Percentiles rank a stretch among this genome's conserved stretches.
Evolutionary conservation across 2,329 filamentous ascomycete species (phyloP).

Genomic region (Nannizziopsis barbatae): DNA sequence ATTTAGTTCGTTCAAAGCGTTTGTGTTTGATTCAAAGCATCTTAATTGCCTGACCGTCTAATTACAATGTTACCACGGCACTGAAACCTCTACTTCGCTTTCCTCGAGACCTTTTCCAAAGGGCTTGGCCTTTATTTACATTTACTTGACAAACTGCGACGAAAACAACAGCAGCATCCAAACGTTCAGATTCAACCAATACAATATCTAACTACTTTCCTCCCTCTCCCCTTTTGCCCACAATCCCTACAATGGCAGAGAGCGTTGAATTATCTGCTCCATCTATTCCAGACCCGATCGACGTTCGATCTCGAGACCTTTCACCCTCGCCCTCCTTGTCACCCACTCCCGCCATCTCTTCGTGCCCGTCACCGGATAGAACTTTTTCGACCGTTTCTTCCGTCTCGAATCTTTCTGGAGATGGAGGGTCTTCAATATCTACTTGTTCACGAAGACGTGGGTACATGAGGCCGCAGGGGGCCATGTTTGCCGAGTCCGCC

Average conservation of each 20-base stretch:
- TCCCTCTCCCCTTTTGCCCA: neutral
- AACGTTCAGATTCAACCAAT: neutral
- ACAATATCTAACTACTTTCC: too few relatives aligned
- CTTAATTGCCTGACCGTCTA: neutral
- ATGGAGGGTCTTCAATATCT: slow-evolving; percentile 35
- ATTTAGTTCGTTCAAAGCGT: too few relatives aligned
- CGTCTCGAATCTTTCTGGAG: slow-evolving; percentile 36
- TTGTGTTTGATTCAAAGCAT: too few relatives aligned
- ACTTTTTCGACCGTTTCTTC: slow-evolving; percentile 39
- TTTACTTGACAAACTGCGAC: neutral
- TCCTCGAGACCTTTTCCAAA: slow-evolving; percentile 2
- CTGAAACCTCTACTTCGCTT: slow-evolving; percentile 8
- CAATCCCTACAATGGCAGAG: slow-evolving; percentile 1
- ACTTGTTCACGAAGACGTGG: slow-evolving; percentile 52
- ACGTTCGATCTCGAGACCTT: slow-evolving; percentile 22
- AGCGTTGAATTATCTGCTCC: neutral
- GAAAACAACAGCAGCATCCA: neutral
- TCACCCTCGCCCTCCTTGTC: slow-evolving; percentile 34
- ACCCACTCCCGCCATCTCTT: slow-evolving; percentile 35
- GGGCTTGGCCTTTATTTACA: slow-evolving; percentile 2
- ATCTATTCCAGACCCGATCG: slow-evolving; percentile 10
- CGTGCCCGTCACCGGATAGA: slow-evolving; percentile 34
- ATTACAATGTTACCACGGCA: slow-evolving; percentile 9
- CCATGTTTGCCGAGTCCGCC: slow-evolving; percentile 81
- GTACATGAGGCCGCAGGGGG: slow-evolving; percentile 78